phyloP scores from a whole-genome alignment of 805 yeast species.

The Brettanomyces naardenensis region DNA sequence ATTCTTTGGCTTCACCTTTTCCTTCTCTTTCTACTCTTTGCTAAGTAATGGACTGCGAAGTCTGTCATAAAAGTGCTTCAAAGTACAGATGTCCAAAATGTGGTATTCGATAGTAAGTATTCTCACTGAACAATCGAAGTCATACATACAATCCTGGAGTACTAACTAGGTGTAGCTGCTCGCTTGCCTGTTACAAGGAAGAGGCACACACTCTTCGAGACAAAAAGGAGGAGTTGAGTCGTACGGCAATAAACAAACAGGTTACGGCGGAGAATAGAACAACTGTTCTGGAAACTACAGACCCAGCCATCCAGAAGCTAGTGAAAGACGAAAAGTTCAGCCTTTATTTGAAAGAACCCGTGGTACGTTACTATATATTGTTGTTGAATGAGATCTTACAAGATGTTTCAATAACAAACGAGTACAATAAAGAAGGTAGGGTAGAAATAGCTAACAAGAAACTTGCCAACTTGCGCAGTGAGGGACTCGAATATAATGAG shows the following conservation, averaged over 20 bases:
- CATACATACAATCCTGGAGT: no score
- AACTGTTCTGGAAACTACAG: slow-evolving; percentile 5
- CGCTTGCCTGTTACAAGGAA: slow-evolving; percentile 52
- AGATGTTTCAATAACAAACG: slow-evolving; percentile 41
- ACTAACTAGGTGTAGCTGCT: no score
- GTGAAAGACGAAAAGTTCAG: slow-evolving; percentile 36
- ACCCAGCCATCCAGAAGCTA: slow-evolving; percentile 22
- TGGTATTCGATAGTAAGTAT: slow-evolving; percentile 29
- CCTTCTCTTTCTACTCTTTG: neutral
- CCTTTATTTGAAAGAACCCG: slow-evolving; percentile 39
- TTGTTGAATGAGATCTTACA: slow-evolving; percentile 38
- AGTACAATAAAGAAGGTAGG: slow-evolving; percentile 44
- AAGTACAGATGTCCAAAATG: slow-evolving; percentile 46
- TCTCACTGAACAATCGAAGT: neutral
- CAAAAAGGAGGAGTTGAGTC: no score
- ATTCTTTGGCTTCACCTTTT: neutral
- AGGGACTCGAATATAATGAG: slow-evolving; percentile 61
- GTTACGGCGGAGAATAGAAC: neutral
- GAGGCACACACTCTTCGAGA: slow-evolving; percentile 27
- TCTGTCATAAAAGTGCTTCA: slow-evolving; percentile 21
- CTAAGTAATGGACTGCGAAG: slow-evolving; percentile 16
- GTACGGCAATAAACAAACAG: no score
- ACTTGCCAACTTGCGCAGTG: slow-evolving; percentile 48
- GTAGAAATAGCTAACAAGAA: slow-evolving; percentile 53
- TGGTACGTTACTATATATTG: slow-evolving; percentile 49